A percentile compares a stretch with the other conserved stretches of the same genome.
Conservation (phyloP, 352 stramenopile genomes). For the Aphanomyces invadans region DNA sequence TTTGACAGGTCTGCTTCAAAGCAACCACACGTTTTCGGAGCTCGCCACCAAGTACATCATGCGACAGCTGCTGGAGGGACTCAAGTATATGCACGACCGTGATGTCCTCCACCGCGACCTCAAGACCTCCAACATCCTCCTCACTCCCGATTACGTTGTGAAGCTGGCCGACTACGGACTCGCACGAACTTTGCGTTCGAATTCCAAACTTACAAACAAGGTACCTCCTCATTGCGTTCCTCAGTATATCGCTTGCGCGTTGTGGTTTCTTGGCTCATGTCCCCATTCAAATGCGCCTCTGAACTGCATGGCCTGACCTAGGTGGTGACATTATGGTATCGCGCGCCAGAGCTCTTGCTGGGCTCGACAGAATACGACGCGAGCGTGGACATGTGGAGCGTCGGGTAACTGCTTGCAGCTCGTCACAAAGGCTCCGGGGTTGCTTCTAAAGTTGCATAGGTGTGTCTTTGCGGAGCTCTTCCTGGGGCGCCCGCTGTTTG, state of each 20-base stretch:
- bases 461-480: slow-evolving; percentile 84
- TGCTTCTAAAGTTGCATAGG: background rate
- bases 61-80: slow-evolving; percentile 77
- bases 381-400: slow-evolving; percentile 94
- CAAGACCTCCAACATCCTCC: slow-evolving; percentile 89
- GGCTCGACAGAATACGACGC: slow-evolving; percentile 88
- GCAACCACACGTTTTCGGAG: slow-evolving; percentile 53
- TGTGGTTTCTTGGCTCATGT: too few species aligned
- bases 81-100: slow-evolving; percentile 84
- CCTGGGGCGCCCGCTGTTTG: slow-evolving; percentile 76
- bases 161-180: slow-evolving; percentile 84
- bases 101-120: slow-evolving; percentile 78
- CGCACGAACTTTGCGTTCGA: slow-evolving; percentile 65
- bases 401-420: slow-evolving; percentile 38
- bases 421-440: too few species aligned
- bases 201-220: slow-evolving; percentile 91
- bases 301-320: background rate
- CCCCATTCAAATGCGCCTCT: background rate
- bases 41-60: slow-evolving; percentile 82
- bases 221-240: too few species aligned
- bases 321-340: slow-evolving; percentile 94
- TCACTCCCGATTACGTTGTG: slow-evolving; percentile 66
- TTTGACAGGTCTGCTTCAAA: slow-evolving; percentile 66
- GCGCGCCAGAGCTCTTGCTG: slow-evolving; percentile 89
- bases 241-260: too few species aligned